A percentile compares a stretch with the other conserved stretches of the same genome.
These are phyloP conservation scores for Ascobolus immersus DNA, from an alignment of 495 filamentous ascomycete genomes.

Conservation along the genomic window DNA sequence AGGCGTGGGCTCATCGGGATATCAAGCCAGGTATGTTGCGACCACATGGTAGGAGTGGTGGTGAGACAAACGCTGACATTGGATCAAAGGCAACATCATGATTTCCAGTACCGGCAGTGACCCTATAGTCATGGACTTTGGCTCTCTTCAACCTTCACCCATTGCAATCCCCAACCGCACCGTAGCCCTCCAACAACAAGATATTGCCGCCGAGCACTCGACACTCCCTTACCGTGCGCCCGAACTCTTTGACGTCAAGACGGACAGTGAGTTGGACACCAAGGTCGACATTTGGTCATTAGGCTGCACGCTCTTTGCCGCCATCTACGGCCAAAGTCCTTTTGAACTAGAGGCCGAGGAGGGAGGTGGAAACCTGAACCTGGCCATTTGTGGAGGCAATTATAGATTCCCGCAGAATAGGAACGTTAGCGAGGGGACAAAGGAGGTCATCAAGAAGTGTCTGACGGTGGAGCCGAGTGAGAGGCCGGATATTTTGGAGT, in stretches of 20 bases:
- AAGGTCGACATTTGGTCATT: constrained; percentile 97
- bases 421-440: constrained; percentile 47
- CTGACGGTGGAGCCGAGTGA: constrained; percentile 80
- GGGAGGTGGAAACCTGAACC: constrained; percentile 61
- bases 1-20: constrained; percentile 84
- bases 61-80: neutral
- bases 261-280: constrained; percentile 71
- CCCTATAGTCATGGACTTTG: constrained; percentile 96
- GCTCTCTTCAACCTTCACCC: constrained; percentile 67
- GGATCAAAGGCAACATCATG: constrained; percentile 98
- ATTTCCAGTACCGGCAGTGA: constrained; percentile 63
- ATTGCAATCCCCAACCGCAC: constrained; percentile 83
- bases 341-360: constrained; percentile 91
- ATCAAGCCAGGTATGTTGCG: constrained; percentile 98
- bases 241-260: constrained; percentile 95
- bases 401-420: constrained; percentile 21
- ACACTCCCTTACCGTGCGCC: constrained; percentile 98
- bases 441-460: constrained; percentile 68
- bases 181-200: constrained; percentile 71
- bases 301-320: constrained; percentile 88
- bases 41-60: constrained; percentile 2
- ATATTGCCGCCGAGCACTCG: constrained; percentile 79
- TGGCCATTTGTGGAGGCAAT: constrained; percentile 12
- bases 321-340: constrained; percentile 80
- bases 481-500: constrained; percentile 67